These are phyloP conservation scores for Pelagomonas calceolata DNA, from an alignment of 108 stramenopile species.

Conservation along the genomic window DNA sequence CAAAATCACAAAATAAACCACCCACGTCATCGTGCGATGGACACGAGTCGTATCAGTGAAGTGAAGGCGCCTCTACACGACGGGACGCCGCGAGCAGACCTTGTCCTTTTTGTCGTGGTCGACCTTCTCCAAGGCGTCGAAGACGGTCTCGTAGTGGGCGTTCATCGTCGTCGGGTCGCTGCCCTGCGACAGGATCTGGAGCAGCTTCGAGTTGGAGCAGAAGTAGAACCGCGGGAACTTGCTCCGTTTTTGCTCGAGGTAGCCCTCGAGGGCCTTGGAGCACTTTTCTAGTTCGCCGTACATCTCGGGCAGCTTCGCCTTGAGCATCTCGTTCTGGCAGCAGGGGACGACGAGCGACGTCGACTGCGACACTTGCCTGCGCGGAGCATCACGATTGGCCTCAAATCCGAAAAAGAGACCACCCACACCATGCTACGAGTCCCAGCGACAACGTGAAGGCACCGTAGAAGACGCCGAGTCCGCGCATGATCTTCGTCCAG, in stretches of 20 bases:
- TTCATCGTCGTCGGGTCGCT: slow-evolving; percentile 82
- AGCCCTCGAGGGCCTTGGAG: slow-evolving; percentile 77
- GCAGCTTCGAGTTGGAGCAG: slow-evolving; percentile 72
- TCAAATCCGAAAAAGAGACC: no score
- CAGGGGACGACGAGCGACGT: slow-evolving; percentile 16
- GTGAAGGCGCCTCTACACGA: no score
- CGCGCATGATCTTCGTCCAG: slow-evolving; percentile 70
- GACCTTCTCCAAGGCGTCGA: slow-evolving; percentile 71
- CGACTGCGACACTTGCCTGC: no score
- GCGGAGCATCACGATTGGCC: no score
- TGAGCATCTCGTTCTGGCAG: slow-evolving; percentile 58
- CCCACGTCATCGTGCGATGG: no score
- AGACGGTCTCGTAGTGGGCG: slow-evolving; percentile 79
- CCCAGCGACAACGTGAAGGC: no score
- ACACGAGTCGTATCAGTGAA: no score
- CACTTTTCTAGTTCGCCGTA: slow-evolving; percentile 79
- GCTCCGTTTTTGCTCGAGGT: slow-evolving; percentile 79
- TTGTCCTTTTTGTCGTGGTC: slow-evolving; percentile 76
- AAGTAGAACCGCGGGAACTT: slow-evolving; percentile 86
- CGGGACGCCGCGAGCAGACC: no score
- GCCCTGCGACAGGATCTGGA: slow-evolving; percentile 75
- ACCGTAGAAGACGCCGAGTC: no score
- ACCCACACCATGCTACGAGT: slow-evolving; percentile 61
- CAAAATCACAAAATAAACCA: no score
- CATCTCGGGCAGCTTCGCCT: slow-evolving; percentile 61